Evolutionary conservation across 1,284 basidiomycete genomes (phyloP).

Genomic region (Leccinum pachyderme): DNA sequence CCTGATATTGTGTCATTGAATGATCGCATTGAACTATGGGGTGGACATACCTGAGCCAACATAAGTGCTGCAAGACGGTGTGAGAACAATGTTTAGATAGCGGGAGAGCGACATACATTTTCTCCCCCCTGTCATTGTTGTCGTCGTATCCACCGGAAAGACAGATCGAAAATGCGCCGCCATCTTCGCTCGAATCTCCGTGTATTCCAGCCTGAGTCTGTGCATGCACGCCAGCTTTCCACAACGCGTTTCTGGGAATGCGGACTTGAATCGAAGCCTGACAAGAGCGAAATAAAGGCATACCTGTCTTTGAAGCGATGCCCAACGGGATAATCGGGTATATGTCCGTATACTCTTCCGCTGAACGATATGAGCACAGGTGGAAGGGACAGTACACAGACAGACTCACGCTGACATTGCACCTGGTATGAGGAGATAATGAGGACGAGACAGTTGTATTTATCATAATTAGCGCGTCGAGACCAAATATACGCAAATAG

Average conservation of each 20-base stretch:
- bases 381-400: neutral
- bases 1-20: slow-evolving; percentile 23
- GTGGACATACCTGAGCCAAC: slow-evolving; percentile 36
- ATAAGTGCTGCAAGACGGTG: slow-evolving; percentile 34
- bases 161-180: slow-evolving; percentile 1
- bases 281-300: neutral
- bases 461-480: neutral
- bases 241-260: slow-evolving; percentile 9
- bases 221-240: slow-evolving; percentile 19
- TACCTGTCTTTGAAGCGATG: slow-evolving; percentile 20
- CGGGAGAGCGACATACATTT: neutral
- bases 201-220: slow-evolving; percentile 25
- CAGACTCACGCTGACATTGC: slow-evolving; percentile 21
- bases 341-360: slow-evolving; percentile 20
- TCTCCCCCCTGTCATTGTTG: neutral
- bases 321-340: slow-evolving; percentile 4
- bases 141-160: neutral
- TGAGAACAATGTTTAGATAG: neutral
- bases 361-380: slow-evolving; percentile 4
- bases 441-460: no score
- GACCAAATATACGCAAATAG: slow-evolving; percentile 20
- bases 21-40: neutral
- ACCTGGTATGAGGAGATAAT: neutral
- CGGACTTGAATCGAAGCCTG: neutral
- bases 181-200: slow-evolving; percentile 13